Percentiles rank a stretch among this genome's conserved stretches.
Conservation (phyloP, 306 rosid species). For the Mimosa pudica region DNA sequence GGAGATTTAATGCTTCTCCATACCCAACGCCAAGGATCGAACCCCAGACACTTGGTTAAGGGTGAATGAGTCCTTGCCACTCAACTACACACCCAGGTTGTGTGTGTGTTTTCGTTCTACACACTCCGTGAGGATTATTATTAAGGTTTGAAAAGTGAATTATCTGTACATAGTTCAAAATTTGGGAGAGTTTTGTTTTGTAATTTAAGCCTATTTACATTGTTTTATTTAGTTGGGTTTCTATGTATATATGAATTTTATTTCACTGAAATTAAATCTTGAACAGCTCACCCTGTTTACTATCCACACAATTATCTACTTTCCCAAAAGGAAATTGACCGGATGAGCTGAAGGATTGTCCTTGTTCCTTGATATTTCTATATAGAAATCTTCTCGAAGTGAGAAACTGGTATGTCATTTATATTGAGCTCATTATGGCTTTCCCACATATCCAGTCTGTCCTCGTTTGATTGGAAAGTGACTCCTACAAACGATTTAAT, state of each 20-base stretch:
- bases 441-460: not conserved
- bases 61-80: too few relatives aligned
- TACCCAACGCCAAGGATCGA: too few relatives aligned
- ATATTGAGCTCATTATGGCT: not conserved
- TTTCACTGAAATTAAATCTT: not conserved
- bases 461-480: conserved; percentile 13
- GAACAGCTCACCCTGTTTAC: not conserved
- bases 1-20: too few relatives aligned
- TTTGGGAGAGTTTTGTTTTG: not conserved
- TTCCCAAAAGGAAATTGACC: not conserved
- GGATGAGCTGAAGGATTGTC: not conserved
- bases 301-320: not conserved
- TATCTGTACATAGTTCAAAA: too few relatives aligned
- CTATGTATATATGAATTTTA: conserved; percentile 3
- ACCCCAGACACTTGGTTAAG: too few relatives aligned
- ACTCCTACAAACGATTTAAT: not conserved
- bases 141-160: too few relatives aligned
- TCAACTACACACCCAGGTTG: too few relatives aligned
- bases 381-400: conserved; percentile 13
- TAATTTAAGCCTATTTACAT: not conserved
- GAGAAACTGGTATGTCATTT: conserved; percentile 26
- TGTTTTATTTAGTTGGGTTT: not conserved
- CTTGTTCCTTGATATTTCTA: conserved; percentile 4
- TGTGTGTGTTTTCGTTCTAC: too few relatives aligned
- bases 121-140: not conserved